Evolutionary conservation across 116 monocot species (phyloP).

Genomic region (Thalassia testudinum): DNA sequence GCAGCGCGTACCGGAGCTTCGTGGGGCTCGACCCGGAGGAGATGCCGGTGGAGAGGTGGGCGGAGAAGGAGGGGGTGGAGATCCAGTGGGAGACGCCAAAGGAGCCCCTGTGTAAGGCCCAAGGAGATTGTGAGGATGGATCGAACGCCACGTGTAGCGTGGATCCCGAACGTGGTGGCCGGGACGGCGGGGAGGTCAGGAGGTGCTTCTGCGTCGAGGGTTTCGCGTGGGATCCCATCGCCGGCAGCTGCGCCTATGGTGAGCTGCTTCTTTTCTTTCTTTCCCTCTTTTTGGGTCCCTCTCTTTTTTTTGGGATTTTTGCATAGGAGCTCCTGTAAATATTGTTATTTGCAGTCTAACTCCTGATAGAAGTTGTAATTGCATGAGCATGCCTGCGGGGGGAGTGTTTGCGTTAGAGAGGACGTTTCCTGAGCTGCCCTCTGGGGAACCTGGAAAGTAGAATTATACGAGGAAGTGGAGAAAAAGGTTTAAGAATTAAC

Average conservation of each 20-base stretch:
- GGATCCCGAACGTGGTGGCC: constrained; percentile 19
- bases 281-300: too few species aligned
- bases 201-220: constrained; percentile 58
- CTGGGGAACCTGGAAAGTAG: too few species aligned
- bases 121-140: constrained; percentile 62
- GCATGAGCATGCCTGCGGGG: too few species aligned
- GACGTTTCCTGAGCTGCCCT: too few species aligned
- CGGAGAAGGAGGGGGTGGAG: constrained; percentile 37
- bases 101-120: constrained; percentile 45
- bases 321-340: too few species aligned
- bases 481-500: too few species aligned
- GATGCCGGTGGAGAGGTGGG: constrained; percentile 35
- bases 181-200: too few species aligned
- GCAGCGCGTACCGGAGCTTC: constrained; percentile 78
- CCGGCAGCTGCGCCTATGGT: constrained; percentile 40
- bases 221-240: constrained; percentile 52
- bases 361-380: too few species aligned
- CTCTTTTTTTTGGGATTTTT: too few species aligned
- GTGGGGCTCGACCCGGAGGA: constrained; percentile 28
- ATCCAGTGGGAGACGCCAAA: constrained; percentile 65
- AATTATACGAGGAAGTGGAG: too few species aligned
- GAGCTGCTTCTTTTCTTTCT: constrained; percentile 5
- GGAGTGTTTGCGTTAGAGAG: too few species aligned
- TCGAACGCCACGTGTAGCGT: constrained; percentile 33
- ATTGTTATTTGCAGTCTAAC: too few species aligned